Evolutionary conservation across 352 stramenopile genomes (phyloP), one percentile per base, ranked within the genome.

Genomic region (Globisporangium canariense): DNA sequence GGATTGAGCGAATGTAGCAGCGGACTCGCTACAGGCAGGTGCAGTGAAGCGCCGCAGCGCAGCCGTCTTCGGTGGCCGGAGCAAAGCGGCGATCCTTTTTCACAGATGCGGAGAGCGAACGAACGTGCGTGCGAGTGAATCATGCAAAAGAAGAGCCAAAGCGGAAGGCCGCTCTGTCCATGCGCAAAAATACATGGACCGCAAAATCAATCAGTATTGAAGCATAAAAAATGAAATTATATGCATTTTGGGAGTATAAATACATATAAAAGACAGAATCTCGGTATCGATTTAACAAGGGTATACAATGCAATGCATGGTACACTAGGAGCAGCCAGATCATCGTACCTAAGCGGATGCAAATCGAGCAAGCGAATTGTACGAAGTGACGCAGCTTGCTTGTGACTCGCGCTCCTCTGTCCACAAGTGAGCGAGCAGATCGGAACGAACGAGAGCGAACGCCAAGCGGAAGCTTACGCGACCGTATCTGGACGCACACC

Each of bases 301-400:
- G 25, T 28, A 28, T 28, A 28, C 25, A 28, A 28, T 28, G 25
- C 25, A 28, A 28, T 28, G 25, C 25, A 28, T 28, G 25, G 25
- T 2, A n/a, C 16, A 9, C 3, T 20, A 43, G 55, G 4, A 25
- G 10, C 28, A 25, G 41, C 14, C 6, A 25, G 10, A 13, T 41
- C 1, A 3, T 43, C 40, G 40, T 20, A 61, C 22, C 20, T 52
- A 53, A 49, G 6, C 40, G 56, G 25, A 52, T 8, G 28, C 13
- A 46, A 62, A 62, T 62, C 57, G 57, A 62, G 57, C 57, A 62
- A 62, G 57, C 43, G 43, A 11, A 51, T 28, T 62, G 43, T 40
- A 20, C 57, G 57, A 45, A 54, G 57, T 54, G 57, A 52, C 57
- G 57, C 25, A 28, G 25, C 25, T 55, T 62, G 16, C 41, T 47